These are phyloP conservation scores for Boletus rex-veris DNA, from an alignment of 768 basidiomycete genomes.

Conservation along the genomic window DNA sequence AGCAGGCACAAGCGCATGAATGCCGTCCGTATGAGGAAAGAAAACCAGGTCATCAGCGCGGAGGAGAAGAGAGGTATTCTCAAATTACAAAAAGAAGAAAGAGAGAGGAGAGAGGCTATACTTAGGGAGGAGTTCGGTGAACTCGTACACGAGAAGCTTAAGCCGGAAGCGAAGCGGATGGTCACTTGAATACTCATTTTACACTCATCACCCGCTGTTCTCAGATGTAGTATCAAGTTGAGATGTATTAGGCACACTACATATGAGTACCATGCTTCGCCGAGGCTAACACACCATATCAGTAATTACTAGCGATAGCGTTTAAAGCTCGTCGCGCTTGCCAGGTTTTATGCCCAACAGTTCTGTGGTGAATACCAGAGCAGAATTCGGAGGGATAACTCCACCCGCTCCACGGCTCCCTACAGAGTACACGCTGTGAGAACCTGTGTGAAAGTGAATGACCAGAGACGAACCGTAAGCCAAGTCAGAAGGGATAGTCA, in stretches of 20 bases:
- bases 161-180: constrained; percentile 34
- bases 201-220: neutral
- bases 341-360: constrained; percentile 58
- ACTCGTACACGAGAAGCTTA: constrained; percentile 73
- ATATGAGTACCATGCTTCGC: neutral
- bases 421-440: constrained; percentile 25
- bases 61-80: constrained; percentile 97
- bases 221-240: neutral
- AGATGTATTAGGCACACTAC: neutral
- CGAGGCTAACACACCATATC: neutral
- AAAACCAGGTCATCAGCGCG: constrained; percentile 98
- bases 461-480: constrained; percentile 69
- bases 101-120: constrained; percentile 84
- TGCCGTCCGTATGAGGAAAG: constrained; percentile 97
- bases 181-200: constrained; percentile 3
- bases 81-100: constrained; percentile 93
- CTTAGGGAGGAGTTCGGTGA: constrained; percentile 88
- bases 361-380: constrained; percentile 85
- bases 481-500: constrained; percentile 77
- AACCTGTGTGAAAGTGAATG: neutral
- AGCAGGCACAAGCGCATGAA: constrained; percentile 96
- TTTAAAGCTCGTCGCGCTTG: constrained; percentile 54
- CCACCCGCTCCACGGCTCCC: constrained; percentile 72
- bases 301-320: neutral
- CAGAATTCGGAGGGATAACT: constrained; percentile 75